Base-by-base conservation (phyloP, 1,284 basidiomycete genomes). In the Xerocomus nothofagi region DNA sequence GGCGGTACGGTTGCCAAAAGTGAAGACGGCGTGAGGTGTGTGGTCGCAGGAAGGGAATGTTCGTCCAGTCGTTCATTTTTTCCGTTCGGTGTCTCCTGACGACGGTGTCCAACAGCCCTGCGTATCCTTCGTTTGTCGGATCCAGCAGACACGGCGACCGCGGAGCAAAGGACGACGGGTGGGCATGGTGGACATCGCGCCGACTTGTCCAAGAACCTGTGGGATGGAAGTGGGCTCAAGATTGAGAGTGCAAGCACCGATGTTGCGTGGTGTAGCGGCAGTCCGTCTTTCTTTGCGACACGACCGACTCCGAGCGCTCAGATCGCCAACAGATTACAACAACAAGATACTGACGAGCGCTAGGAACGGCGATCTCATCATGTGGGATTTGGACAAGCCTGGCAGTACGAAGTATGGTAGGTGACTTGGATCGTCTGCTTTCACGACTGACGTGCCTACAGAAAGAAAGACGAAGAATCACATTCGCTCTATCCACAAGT, bases 301-400 rank as follows among this genome's bases (percentile, higher is more conserved):
- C 3, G 3, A 5, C 21, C 18, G 26, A 4, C 47, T 47, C 30
- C 5, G 11, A 31, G 32, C 15, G 49, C 44, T 44, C 18, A 51
- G 36, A 41, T 36, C 2, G 2, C 33, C 24, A 3, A 14, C 48
- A 93, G 91, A 69, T 11, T 90, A 82, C 68, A 82, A 76, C 59
- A 84, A 82, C 64, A 93, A 93, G 71, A 81, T 94, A 46, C 69
- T 92, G 30, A 93, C 91, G 1, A 91, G 90, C 53, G 87, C 87
- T 4, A 76, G 86, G 8, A 91, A 88, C 56, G 91, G 91, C 1
- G 91, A 92, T 56, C 78, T 93, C 36, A 84, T 92, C 45, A 79
- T 93, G 71, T 93, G 91, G 83, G 91, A 93, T 65, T 62, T 92
- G 20, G 81, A 84, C 57, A 88, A 84, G 65, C 71, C 77, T 36